Base-by-base conservation (phyloP, 208 protist species). In the Wallacemonas sp. region DNA sequence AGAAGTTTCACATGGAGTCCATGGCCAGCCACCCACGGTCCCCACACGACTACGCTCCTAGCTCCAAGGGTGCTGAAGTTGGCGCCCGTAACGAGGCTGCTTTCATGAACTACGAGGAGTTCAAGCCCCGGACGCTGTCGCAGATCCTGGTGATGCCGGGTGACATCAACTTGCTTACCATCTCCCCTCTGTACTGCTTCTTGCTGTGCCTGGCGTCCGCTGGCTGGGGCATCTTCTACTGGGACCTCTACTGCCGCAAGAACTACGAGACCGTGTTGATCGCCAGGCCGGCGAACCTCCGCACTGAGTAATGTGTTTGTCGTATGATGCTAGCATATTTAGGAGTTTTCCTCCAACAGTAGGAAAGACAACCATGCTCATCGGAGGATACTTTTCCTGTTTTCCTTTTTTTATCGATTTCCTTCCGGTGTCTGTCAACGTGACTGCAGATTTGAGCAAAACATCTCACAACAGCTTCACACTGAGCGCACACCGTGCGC, bases 31-130 rank as follows among this genome's bases (percentile, higher is more conserved):
- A 95, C 49, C 24, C 57, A 12, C 83, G 89, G 47, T 93, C 86
- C 11, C 61, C 70, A 3, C 83, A 87, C 43, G 68, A 82, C 61
- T 95, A 95, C 71, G 79, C 80, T 68, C 74, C 80, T 60, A 90
- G 83, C 55, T 60, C 80, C 9, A 93, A 95, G 68, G 89, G 86
- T 61, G 84, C 81, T 8, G 89, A 95, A 46, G 89, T 93, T 11
- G 89, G 89, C 36, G 86, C 89, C 17, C 83, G 89, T 63, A 95
- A 95, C 71, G 89, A 95, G 68, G 86, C 89, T 2, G 89, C 86
- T 6, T 92, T 83, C 69, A 92, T 95, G 79, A 88, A 93, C 72
- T 95, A 93, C 69, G 78, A 84, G 46, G 57, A 69, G 33, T 85
- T 91, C 63, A 76, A 55, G 16, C 86, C 86, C 8, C 46, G 38